Conservation (phyloP, 2,329 filamentous ascomycete species). For the Torrubiella hemipterigena region DNA sequence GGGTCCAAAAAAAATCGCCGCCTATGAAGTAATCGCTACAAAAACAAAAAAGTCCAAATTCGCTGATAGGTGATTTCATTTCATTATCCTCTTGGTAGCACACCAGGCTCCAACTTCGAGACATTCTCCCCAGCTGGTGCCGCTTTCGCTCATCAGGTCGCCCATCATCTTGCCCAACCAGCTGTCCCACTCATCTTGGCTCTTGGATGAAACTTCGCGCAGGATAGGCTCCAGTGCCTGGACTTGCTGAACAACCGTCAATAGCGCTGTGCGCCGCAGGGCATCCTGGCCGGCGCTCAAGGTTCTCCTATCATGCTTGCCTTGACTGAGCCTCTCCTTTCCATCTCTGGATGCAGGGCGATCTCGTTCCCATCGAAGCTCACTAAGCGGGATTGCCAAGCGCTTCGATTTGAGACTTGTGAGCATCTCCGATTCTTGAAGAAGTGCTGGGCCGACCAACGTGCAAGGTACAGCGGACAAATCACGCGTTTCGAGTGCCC, state of each 20-base stretch:
- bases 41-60: constrained; percentile 1
- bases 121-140: constrained; percentile 74
- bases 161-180: constrained; percentile 85
- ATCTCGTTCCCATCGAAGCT: constrained; percentile 79
- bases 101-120: constrained; percentile 80
- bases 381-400: constrained; percentile 75
- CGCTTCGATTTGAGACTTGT: constrained; percentile 60
- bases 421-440: constrained; percentile 68
- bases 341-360: constrained; percentile 35
- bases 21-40: neutral
- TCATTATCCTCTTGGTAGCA: constrained; percentile 52
- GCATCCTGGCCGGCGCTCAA: constrained; percentile 54
- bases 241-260: constrained; percentile 70
- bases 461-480: constrained; percentile 69
- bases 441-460: constrained; percentile 59
- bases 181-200: constrained; percentile 80
- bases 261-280: constrained; percentile 58
- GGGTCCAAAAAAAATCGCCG: neutral
- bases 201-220: constrained; percentile 73
- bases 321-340: constrained; percentile 1
- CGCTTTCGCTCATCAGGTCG: constrained; percentile 67
- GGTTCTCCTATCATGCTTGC: constrained; percentile 15
- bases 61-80: neutral
- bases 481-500: constrained; percentile 59
- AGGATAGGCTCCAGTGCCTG: constrained; percentile 76